Conservation (phyloP, 2,329 filamentous ascomycete species). For the Penicillium sp. region DNA sequence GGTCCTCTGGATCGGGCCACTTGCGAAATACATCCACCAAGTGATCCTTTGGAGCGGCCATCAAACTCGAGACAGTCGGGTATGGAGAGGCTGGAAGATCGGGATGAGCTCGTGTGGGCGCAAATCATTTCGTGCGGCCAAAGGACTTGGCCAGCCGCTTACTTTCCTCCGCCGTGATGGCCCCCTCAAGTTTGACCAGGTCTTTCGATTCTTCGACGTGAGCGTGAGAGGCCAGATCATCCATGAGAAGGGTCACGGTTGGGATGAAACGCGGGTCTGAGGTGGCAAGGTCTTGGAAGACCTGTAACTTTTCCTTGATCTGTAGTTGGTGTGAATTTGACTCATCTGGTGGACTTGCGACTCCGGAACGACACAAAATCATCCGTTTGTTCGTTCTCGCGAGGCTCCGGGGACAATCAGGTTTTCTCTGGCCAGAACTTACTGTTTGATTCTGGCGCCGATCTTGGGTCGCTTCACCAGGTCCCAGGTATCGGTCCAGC, state of each 20-base stretch:
- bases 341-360: too few relatives aligned
- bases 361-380: too few relatives aligned
- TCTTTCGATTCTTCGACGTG: constrained; percentile 48
- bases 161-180: constrained; percentile 33
- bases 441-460: constrained; percentile 45
- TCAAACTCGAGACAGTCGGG: constrained; percentile 49
- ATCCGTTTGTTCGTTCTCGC: too few relatives aligned
- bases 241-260: constrained; percentile 42
- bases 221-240: constrained; percentile 43
- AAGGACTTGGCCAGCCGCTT: constrained; percentile 42
- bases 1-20: constrained; percentile 39
- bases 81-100: constrained; percentile 49
- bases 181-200: constrained; percentile 44
- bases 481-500: constrained; percentile 45
- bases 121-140: constrained; percentile 49
- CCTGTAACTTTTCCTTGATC: constrained; percentile 49
- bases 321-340: constrained; percentile 16
- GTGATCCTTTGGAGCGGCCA: constrained; percentile 54
- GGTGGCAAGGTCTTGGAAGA: constrained; percentile 44
- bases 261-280: constrained; percentile 40
- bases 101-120: constrained; percentile 49
- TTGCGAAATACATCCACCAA: constrained; percentile 51
- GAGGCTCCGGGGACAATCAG: too few relatives aligned
- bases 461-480: constrained; percentile 47
- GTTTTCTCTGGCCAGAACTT: not conserved